Base-by-base conservation (phyloP, 257 asterid genomes). In the Jacaranda mimosifolia region DNA sequence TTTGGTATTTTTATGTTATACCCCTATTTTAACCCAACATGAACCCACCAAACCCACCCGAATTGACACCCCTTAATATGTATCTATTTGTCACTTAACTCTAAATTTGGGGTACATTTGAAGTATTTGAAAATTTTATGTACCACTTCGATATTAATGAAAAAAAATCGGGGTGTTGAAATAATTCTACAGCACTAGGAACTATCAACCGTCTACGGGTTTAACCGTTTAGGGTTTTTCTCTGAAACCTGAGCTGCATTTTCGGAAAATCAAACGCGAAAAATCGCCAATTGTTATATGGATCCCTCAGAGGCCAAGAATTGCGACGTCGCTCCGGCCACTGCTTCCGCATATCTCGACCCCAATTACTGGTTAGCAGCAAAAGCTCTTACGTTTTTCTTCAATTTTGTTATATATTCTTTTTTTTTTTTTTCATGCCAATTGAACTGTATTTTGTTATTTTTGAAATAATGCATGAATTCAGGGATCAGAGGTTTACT, bases 401-500 rank as follows among this genome's bases (percentile, higher is more conserved):
- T 15, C 4, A 39, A 0, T 15, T 71, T 39, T 3, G 43, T 36
- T 43, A 1, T 19, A 1, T 11, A 10, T 52, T 18, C 32, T 2
- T 26, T 32, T 1, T 26, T 7, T 46, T 4, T 46, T 14, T 0
- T 2, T 55, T 43, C 48, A 40, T 64, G 21, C 21, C 19, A 17
- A 13, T 35, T 73, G 7, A 71, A 42, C 68, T 21, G 38, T 14
- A 52, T 62, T 26, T 64, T 48, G 18, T 63, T 58, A 3, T 7
- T 15, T 43, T 72, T 42, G 39, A 26, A 63, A 73, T 11, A 4
- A 35, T 42, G 19, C 5, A 12, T 62, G 32, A 48, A 40, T 58
- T 81, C 84, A 95, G 99, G 99, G 92, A 95, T 74, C 78, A 80
- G 84, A 91, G 98, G 77, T 93, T 91, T 74, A 79, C 95, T 35